These are phyloP conservation scores for Eucalyptus erythrocorys DNA, from an alignment of 345 rosid genomes.

Conservation along the genomic window DNA sequence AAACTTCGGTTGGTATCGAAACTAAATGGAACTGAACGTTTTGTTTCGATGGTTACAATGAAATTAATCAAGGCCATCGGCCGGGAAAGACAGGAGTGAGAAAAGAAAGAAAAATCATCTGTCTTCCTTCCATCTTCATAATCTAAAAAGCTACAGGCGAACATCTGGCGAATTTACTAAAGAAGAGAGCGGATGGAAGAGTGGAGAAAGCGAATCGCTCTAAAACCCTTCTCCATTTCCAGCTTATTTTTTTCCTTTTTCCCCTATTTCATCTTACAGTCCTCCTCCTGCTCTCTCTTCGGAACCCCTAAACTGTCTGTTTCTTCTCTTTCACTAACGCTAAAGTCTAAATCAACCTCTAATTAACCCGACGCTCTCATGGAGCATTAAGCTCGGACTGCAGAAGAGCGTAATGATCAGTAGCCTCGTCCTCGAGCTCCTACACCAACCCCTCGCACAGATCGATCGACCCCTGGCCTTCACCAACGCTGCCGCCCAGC, in stretches of 20 bases:
- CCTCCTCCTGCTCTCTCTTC: not conserved
- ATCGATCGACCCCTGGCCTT: slow-evolving; percentile 1
- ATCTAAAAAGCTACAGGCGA: not conserved
- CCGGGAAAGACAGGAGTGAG: not conserved
- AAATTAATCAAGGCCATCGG: not conserved
- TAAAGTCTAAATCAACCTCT: not conserved
- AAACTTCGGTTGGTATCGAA: not conserved
- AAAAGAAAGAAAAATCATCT: not conserved
- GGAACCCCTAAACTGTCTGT: not conserved
- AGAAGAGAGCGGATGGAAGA: not conserved
- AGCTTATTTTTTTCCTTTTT: not conserved
- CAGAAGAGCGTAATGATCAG: slow-evolving; percentile 46
- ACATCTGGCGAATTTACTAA: not conserved
- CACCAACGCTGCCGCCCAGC: slow-evolving; percentile 10
- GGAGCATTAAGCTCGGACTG: slow-evolving; percentile 59
- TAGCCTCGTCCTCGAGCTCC: slow-evolving; percentile 73
- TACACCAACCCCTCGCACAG: slow-evolving; percentile 36
- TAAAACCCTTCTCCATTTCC: not conserved
- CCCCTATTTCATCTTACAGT: not conserved
- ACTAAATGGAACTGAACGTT: not conserved
- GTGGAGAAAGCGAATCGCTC: not conserved
- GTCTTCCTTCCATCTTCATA: not conserved
- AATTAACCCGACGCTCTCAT: not conserved
- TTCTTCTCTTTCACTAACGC: not conserved
- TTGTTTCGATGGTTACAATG: not conserved